Percentiles rank a stretch among this genome's conserved stretches.
Conservation (phyloP, 1,284 basidiomycete genomes). For the Meira nashicola region DNA sequence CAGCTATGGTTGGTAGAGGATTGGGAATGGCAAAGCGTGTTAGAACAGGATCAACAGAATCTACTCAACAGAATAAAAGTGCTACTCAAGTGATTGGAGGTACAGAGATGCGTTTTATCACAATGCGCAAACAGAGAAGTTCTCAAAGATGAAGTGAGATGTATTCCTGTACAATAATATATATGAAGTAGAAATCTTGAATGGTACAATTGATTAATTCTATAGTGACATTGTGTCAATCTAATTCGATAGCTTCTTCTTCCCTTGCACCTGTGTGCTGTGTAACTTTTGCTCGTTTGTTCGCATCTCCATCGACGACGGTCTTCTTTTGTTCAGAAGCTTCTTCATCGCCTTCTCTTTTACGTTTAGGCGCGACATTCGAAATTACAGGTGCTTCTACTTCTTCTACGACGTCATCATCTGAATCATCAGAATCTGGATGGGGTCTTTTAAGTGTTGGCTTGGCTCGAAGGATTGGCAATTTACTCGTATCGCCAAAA, state of each 20-base stretch:
- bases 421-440: background rate
- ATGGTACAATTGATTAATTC: background rate
- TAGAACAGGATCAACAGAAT: background rate
- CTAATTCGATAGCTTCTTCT: slow-evolving; percentile 5
- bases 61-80: background rate
- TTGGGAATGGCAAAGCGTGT: background rate
- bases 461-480: slow-evolving; percentile 1
- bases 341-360: background rate
- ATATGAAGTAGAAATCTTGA: background rate
- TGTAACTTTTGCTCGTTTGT: background rate
- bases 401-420: slow-evolving; percentile 5
- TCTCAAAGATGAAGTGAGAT: no score
- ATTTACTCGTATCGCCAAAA: background rate
- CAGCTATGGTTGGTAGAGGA: background rate
- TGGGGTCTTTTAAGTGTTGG: background rate
- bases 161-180: background rate
- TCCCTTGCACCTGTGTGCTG: background rate
- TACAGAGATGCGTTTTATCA: slow-evolving; percentile 2
- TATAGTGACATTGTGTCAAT: background rate
- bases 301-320: background rate
- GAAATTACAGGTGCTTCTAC: background rate
- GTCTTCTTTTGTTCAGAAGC: background rate
- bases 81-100: background rate
- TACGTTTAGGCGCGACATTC: background rate
- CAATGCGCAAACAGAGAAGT: background rate